Percentiles rank a stretch among this genome's conserved stretches.
Conservation (phyloP, 306 rosid species). For the Lathyrus sativus region DNA sequence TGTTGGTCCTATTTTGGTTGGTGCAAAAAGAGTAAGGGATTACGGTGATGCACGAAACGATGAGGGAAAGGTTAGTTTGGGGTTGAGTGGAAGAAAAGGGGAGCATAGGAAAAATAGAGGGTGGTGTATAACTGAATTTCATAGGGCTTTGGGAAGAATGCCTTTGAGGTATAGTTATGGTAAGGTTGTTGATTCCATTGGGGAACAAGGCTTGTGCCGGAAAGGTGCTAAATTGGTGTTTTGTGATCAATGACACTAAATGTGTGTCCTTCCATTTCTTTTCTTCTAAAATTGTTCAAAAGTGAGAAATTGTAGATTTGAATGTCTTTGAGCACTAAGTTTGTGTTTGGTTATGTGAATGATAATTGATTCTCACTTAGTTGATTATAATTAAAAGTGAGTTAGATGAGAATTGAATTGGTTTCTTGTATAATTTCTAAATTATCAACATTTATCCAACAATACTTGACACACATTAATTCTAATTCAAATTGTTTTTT, state of each 20-base stretch:
- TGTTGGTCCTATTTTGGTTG: slow-evolving; percentile 71
- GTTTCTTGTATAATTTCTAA: no score
- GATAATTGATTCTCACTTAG: no score
- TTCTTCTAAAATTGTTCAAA: no score
- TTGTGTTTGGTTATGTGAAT: no score
- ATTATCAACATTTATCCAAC: no score
- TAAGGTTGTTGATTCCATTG: slow-evolving; percentile 62
- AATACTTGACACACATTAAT: no score
- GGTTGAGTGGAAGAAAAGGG: slow-evolving; percentile 72
- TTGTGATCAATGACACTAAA: slow-evolving; percentile 53
- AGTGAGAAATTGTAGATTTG: no score
- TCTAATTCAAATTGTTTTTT: no score
- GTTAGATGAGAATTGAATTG: no score
- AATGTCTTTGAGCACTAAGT: no score
- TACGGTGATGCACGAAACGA: slow-evolving; percentile 78
- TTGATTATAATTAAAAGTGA: no score
- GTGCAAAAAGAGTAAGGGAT: slow-evolving; percentile 65
- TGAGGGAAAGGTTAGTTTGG: slow-evolving; percentile 40
- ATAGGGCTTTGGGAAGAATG: slow-evolving; percentile 62
- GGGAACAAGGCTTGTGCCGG: slow-evolving; percentile 73
- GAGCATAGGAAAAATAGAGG: slow-evolving; percentile 85
- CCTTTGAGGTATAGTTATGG: slow-evolving; percentile 76
- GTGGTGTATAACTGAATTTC: slow-evolving; percentile 70
- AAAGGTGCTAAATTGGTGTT: slow-evolving; percentile 62
- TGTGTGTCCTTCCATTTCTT: background rate